These are phyloP conservation scores for Heterobasidion annosum DNA, from an alignment of 1,284 basidiomycete genomes.

Conservation along the genomic window DNA sequence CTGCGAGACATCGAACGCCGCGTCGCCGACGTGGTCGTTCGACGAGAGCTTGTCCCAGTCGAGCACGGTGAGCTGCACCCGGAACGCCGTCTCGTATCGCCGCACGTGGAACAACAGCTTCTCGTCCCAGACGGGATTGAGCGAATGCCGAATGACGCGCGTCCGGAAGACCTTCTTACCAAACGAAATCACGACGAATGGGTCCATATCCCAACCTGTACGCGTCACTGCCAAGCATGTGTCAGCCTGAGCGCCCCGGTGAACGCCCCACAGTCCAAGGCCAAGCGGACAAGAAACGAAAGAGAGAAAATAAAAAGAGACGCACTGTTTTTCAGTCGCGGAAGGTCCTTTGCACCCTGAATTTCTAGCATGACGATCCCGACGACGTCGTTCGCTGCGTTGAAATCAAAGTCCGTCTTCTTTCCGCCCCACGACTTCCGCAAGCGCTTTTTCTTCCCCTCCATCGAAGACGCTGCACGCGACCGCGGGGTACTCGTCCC, in stretches of 20 bases:
- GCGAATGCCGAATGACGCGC: constrained; percentile 79
- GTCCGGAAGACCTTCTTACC: constrained; percentile 97
- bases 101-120: constrained; percentile 94
- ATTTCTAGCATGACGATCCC: constrained; percentile 87
- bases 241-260: neutral
- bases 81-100: constrained; percentile 73
- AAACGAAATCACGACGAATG: constrained; percentile 93
- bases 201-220: constrained; percentile 94
- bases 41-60: constrained; percentile 94
- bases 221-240: constrained; percentile 51
- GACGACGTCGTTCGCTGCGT: constrained; percentile 69
- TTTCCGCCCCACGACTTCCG: constrained; percentile 24
- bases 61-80: constrained; percentile 74
- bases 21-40: constrained; percentile 83
- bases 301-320: constrained; percentile 12
- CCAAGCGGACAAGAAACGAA: neutral
- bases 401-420: constrained; percentile 54
- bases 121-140: constrained; percentile 93
- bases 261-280: neutral
- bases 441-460: constrained; percentile 6
- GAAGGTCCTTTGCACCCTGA: constrained; percentile 71
- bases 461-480: neutral
- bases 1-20: constrained; percentile 59
- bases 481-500: neutral
- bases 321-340: constrained; percentile 80